Evolutionary conservation across 2,329 filamentous ascomycete genomes (phyloP).

Genomic region (Sphaerulina populicola): DNA sequence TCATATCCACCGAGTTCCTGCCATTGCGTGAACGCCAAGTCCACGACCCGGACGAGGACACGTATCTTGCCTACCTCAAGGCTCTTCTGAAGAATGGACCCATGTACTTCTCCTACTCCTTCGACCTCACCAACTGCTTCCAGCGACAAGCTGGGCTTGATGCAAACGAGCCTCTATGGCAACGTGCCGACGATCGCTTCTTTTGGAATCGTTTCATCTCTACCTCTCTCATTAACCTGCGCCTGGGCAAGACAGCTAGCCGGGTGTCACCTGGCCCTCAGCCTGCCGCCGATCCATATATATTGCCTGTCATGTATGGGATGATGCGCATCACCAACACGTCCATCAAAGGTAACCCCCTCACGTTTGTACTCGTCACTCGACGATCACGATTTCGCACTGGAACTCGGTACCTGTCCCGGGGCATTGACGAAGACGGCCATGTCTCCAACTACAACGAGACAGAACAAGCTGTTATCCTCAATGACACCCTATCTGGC

Average conservation of each 20-base stretch:
- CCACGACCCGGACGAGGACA: conserved; percentile 88
- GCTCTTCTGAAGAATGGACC: conserved; percentile 72
- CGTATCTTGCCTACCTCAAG: conserved; percentile 74
- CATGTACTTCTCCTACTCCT: conserved; percentile 97
- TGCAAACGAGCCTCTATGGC: conserved; percentile 69
- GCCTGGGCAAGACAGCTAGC: conserved; percentile 51
- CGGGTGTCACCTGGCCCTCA: conserved; percentile 61
- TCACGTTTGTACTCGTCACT: conserved; percentile 83
- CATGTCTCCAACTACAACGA: conserved; percentile 99
- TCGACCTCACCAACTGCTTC: conserved; percentile 94
- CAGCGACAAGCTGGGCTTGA: conserved; percentile 81
- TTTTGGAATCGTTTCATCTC: conserved; percentile 97
- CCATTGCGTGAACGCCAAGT: conserved; percentile 87
- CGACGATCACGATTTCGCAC: conserved; percentile 79
- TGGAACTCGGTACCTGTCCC: conserved; percentile 89
- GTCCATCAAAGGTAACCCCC: conserved; percentile 69
- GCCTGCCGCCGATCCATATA: conserved; percentile 75
- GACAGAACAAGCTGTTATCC: conserved; percentile 82
- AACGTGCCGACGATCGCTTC: conserved; percentile 89
- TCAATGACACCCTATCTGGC: conserved; percentile 69
- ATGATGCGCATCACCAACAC: conserved; percentile 89
- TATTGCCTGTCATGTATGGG: conserved; percentile 90
- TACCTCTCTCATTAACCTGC: conserved; percentile 83
- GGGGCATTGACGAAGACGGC: conserved; percentile 85
- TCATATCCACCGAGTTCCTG: conserved; percentile 83